A percentile compares a stretch with the other conserved stretches of the same genome.
Conservation (phyloP, 2,329 filamentous ascomycete genomes). For the Monosporascus cannonballus region DNA sequence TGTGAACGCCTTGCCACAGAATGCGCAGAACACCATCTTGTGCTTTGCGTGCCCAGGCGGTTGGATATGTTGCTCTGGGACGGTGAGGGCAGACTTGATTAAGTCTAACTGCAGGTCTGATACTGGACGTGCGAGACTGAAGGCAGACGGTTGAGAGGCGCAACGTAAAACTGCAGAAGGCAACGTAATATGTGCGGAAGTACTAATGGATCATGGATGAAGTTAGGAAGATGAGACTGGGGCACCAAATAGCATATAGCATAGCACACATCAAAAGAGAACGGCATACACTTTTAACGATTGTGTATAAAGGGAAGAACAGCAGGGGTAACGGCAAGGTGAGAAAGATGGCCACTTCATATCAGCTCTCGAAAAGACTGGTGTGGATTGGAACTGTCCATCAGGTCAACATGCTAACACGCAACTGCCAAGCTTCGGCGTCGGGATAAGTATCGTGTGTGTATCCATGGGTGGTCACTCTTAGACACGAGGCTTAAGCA, state of each 20-base stretch:
- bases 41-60: neutral
- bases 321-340: neutral
- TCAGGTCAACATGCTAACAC: neutral
- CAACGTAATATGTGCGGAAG: too few species aligned
- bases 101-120: neutral
- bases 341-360: neutral
- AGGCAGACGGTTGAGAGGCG: neutral
- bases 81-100: neutral
- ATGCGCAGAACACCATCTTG: slow-evolving; percentile 41
- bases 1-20: slow-evolving; percentile 49
- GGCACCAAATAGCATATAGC: too few species aligned
- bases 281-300: neutral
- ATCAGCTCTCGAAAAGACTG: neutral
- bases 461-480: neutral
- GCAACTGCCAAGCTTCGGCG: neutral
- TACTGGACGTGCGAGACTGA: neutral
- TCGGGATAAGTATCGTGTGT: neutral
- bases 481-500: neutral
- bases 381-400: neutral
- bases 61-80: neutral
- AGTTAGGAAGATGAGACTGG: too few species aligned
- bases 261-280: neutral
- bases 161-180: too few species aligned
- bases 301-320: neutral
- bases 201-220: too few species aligned